Percentiles rank a stretch among this genome's conserved stretches.
These are phyloP conservation scores for Pluteus cervinus DNA, from an alignment of 768 basidiomycete species.

Conservation along the genomic window DNA sequence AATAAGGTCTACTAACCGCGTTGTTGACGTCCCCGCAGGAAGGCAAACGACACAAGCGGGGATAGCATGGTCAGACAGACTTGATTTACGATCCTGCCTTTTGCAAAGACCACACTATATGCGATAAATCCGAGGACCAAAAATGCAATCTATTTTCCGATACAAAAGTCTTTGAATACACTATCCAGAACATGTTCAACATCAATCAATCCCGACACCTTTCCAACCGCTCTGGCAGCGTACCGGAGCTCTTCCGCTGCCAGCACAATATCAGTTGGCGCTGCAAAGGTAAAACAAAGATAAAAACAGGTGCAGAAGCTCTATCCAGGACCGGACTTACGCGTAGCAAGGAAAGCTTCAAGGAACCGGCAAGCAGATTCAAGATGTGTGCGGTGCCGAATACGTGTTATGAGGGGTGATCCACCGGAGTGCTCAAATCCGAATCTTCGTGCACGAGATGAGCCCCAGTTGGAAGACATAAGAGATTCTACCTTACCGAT, in stretches of 20 bases:
- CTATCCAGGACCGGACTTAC: conserved; percentile 24
- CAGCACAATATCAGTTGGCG: conserved; percentile 65
- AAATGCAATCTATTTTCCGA: conserved; percentile 57
- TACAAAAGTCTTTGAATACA: conserved; percentile 84
- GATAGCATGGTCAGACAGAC: not conserved
- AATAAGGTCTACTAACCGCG: too few relatives aligned
- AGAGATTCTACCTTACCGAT: conserved; percentile 30
- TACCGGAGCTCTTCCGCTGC: conserved; percentile 87
- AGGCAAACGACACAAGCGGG: not conserved
- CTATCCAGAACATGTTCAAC: conserved; percentile 81
- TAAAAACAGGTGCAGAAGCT: not conserved
- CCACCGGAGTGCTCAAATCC: conserved; percentile 21
- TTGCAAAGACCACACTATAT: conserved; percentile 1
- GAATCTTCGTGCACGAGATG: conserved; percentile 8
- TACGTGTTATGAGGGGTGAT: conserved; percentile 69
- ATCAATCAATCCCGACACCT: conserved; percentile 74
- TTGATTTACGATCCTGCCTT: too few relatives aligned
- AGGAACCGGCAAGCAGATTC: conserved; percentile 57
- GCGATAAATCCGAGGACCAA: conserved; percentile 7
- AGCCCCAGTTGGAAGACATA: not conserved
- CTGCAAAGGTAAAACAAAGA: conserved; percentile 23
- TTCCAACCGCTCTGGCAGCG: conserved; percentile 77
- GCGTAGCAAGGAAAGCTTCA: conserved; percentile 49
- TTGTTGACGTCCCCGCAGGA: too few relatives aligned
- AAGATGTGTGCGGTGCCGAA: conserved; percentile 74